Evolutionary conservation across 2,329 filamentous ascomycete genomes (phyloP), one percentile per base, ranked within the genome.

Genomic region (Berkeleyomyces basicola): DNA sequence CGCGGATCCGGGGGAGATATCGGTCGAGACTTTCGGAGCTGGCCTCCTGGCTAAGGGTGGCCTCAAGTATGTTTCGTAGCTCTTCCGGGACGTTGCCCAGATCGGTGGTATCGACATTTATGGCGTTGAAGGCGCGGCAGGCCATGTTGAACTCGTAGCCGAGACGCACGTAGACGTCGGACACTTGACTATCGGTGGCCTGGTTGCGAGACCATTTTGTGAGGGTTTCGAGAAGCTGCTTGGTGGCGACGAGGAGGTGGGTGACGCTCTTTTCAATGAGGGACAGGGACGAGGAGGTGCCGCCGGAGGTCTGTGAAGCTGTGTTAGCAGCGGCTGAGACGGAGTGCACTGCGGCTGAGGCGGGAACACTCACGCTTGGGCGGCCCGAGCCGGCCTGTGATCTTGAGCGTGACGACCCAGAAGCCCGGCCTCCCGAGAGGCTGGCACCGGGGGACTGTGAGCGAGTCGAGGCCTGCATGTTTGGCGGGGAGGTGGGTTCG

Each of bases 91-190:
- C 93, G 68, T 96, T 96, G 63, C 93, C 93, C 10, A 99, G 79
- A 72, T 99, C 93, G 36, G 84, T 83, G 1, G 91, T 96, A 70
- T 99, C 93, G 66, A 99, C 93, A 66, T 95, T 93, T 70, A 99
- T 99, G 64, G 91, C 90, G 69, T 89, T 90, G 74, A 99, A 99
- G 66, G 93, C 92, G 63, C 93, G 87, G 73, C 92, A 97, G 37
- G 93, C 93, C 77, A 99, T 93, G 75, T 99, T 99, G 80, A 99
- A 99, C 74, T 99, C 93, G 75, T 99, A 99, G 57, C 93, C 93
- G 66, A 99, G 78, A 65, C 93, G 87, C 65, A 99, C 93, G 72
- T 99, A 99, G 68, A 99, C 93, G 72, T 99, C 93, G 10, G 93
- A 97, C 65, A 99, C 93, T 72, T 97, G 89, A 66, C 86, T 88